These are phyloP conservation scores for Oxyria digyna DNA, from an alignment of 148 eudicot species.

Conservation along the genomic window DNA sequence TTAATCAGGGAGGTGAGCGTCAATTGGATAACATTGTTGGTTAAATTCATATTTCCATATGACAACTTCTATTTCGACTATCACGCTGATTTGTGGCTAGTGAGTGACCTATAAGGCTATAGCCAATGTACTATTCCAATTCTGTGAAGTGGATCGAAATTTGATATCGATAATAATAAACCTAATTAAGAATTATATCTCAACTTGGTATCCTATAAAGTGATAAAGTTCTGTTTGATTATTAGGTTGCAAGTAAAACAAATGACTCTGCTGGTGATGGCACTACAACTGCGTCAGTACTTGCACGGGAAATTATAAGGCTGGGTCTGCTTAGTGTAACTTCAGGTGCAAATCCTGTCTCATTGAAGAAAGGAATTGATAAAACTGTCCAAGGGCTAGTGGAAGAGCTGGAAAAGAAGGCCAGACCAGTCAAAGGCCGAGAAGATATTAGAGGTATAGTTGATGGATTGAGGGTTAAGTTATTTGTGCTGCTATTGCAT, in stretches of 20 bases:
- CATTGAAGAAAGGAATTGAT: conserved; percentile 89
- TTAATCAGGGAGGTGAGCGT: conserved; percentile 73
- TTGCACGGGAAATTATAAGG: conserved; percentile 87
- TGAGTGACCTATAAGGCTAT: background rate
- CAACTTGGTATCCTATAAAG: background rate
- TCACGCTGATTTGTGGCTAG: background rate
- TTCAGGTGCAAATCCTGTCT: conserved; percentile 93
- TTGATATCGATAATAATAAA: background rate
- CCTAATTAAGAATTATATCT: conserved; percentile 15
- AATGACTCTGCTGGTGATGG: conserved; percentile 99
- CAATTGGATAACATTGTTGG: background rate
- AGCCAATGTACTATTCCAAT: background rate
- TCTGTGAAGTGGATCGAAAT: background rate
- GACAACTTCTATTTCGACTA: background rate
- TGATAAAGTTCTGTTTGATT: background rate
- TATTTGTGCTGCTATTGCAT: background rate
- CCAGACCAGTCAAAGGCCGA: conserved; percentile 90
- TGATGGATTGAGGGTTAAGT: background rate
- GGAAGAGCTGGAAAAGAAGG: conserved; percentile 66
- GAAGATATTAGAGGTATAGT: conserved; percentile 79
- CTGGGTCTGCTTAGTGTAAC: conserved; percentile 82
- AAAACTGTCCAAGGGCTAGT: conserved; percentile 75
- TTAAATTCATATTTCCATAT: background rate
- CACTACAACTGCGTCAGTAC: conserved; percentile 87
- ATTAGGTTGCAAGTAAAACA: conserved; percentile 75